phyloP scores from a whole-genome alignment of 441 rosid genomes.

The Mallotus japonicus region DNA sequence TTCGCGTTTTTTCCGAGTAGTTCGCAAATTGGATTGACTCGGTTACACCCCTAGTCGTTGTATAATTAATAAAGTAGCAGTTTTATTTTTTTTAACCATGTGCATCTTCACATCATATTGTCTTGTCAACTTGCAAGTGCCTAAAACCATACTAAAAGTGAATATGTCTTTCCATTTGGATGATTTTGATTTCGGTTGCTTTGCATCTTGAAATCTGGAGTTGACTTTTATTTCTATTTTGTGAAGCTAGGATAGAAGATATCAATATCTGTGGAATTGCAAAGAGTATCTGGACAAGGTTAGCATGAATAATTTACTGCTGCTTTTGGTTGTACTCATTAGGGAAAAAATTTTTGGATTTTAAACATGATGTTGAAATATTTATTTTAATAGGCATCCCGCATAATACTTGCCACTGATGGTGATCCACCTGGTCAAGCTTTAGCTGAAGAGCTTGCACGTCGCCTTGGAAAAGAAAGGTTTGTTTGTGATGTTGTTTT shows the following conservation, averaged over 20 bases:
- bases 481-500: slow-evolving; percentile 18
- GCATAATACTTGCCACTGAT: slow-evolving; percentile 93
- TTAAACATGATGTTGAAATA: slow-evolving; percentile 15
- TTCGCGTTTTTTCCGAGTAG: no score
- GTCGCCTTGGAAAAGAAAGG: slow-evolving; percentile 97
- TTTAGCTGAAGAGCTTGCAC: slow-evolving; percentile 94
- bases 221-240: slow-evolving; percentile 44
- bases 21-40: no score
- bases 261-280: slow-evolving; percentile 92
- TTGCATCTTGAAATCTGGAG: slow-evolving; percentile 9
- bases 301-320: slow-evolving; percentile 27
- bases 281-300: slow-evolving; percentile 78
- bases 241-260: slow-evolving; percentile 91
- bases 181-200: slow-evolving; percentile 9
- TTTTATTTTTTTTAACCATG: neutral
- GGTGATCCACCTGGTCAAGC: slow-evolving; percentile 97
- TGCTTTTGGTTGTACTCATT: slow-evolving; percentile 20
- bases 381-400: slow-evolving; percentile 52
- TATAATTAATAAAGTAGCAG: neutral
- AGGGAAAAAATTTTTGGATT: neutral
- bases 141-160: neutral
- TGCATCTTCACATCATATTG: neutral
- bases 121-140: neutral
- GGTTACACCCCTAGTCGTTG: neutral
- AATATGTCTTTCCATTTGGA: neutral